Conservation (phyloP, 306 rosid genomes). For the Parietaria judaica region DNA sequence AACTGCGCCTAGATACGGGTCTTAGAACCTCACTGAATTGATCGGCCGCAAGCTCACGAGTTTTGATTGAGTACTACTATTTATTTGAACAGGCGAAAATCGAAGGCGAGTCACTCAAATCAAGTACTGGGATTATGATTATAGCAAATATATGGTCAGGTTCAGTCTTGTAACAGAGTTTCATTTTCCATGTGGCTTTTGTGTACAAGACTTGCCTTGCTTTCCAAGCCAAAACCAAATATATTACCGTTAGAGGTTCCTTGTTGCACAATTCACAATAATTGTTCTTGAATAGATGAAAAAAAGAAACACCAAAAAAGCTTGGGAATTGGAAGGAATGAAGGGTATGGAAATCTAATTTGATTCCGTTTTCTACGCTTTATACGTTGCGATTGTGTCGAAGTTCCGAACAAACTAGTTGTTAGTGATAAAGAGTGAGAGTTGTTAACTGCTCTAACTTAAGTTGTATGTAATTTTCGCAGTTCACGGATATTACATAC, state of each 20-base stretch:
- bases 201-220: conserved; percentile 60
- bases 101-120: conserved; percentile 46
- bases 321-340: conserved; percentile 42
- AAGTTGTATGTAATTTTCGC: conserved; percentile 15
- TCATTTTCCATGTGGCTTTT: conserved; percentile 46
- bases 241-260: background rate
- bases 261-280: background rate
- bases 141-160: conserved; percentile 48
- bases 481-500: conserved; percentile 85
- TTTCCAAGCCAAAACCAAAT: conserved; percentile 24
- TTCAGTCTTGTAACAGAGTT: conserved; percentile 71
- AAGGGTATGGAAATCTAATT: conserved; percentile 40
- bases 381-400: background rate
- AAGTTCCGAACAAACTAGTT: background rate
- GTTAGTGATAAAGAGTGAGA: conserved; percentile 1
- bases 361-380: background rate
- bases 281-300: background rate
- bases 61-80: conserved; percentile 40
- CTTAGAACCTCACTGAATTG: conserved; percentile 17
- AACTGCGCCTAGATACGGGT: conserved; percentile 21
- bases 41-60: conserved; percentile 19
- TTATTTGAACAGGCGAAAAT: conserved; percentile 60
- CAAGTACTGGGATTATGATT: conserved; percentile 41
- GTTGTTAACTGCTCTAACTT: background rate
- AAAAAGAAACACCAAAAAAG: conserved; percentile 8